These are phyloP conservation scores for Echinochloa phyllopogon DNA, from an alignment of 176 grass and related monocot genomes.

Conservation along the genomic window DNA sequence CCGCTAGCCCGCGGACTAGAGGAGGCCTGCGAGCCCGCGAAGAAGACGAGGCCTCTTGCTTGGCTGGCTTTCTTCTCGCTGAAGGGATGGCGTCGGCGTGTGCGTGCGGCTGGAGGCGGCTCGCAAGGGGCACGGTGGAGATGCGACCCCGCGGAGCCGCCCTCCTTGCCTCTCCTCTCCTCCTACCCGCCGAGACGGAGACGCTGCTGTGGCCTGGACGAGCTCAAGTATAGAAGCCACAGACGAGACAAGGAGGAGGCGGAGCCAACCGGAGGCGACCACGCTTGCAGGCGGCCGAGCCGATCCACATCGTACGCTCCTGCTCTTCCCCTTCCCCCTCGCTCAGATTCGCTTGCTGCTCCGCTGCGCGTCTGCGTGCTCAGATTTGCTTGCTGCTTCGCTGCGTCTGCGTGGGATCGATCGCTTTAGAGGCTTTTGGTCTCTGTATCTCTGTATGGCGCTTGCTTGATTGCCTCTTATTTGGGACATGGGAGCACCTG, in stretches of 20 bases:
- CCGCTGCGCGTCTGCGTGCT: neutral
- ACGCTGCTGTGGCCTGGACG: neutral
- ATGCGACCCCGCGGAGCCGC: constrained; percentile 4
- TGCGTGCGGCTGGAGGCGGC: constrained; percentile 26
- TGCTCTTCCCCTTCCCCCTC: neutral
- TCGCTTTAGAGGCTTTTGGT: neutral
- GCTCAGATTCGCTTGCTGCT: neutral
- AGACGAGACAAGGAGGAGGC: neutral
- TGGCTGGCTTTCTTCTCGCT: constrained; percentile 33
- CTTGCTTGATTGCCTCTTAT: neutral
- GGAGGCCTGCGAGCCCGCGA: too few relatives aligned
- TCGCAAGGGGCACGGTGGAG: constrained; percentile 41
- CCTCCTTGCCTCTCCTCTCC: too few relatives aligned
- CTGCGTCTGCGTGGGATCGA: neutral
- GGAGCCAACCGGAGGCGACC: neutral
- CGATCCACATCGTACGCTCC: constrained; percentile 2
- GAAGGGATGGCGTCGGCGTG: neutral
- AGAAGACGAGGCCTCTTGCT: too few relatives aligned
- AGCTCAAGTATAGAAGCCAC: neutral
- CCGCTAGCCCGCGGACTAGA: too few relatives aligned
- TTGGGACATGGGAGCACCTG: neutral
- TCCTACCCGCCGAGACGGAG: neutral
- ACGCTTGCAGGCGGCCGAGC: neutral
- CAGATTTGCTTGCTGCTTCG: neutral
- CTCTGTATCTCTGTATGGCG: neutral